Conservation (phyloP, 78 protist genomes). For the Speleostelium caveatum region DNA sequence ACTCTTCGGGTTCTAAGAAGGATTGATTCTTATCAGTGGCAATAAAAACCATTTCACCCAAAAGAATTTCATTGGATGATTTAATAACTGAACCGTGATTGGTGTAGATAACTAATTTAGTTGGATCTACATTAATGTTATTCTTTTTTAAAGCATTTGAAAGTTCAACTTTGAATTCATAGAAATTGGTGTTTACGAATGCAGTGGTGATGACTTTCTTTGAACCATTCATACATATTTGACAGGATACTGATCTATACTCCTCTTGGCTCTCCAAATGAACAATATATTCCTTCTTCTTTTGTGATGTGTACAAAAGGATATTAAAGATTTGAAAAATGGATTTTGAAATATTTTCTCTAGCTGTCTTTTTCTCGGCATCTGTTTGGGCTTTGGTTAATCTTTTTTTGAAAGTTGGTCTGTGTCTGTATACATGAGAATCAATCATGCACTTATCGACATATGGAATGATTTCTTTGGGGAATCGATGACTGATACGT, state of each 20-base stretch:
- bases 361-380: no score
- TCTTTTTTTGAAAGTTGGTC: no score
- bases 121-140: neutral
- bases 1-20: conserved; percentile 7
- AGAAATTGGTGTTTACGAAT: conserved; percentile 26
- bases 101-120: conserved; percentile 9
- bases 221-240: conserved; percentile 3
- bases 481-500: no score
- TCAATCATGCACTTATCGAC: no score
- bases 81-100: conserved; percentile 27
- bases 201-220: neutral
- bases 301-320: no score
- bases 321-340: no score
- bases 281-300: no score
- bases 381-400: no score
- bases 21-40: neutral
- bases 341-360: no score
- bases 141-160: neutral
- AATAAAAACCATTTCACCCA: conserved; percentile 2
- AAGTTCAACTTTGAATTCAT: conserved; percentile 18
- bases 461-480: no score
- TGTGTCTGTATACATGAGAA: no score
- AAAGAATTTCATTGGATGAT: neutral
- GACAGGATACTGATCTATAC: conserved; percentile 3
- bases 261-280: no score